Percentiles rank a stretch among this genome's conserved stretches.
phyloP scores from a whole-genome alignment of 2,329 filamentous ascomycete species.

The Colletotrichum brevisporum region DNA sequence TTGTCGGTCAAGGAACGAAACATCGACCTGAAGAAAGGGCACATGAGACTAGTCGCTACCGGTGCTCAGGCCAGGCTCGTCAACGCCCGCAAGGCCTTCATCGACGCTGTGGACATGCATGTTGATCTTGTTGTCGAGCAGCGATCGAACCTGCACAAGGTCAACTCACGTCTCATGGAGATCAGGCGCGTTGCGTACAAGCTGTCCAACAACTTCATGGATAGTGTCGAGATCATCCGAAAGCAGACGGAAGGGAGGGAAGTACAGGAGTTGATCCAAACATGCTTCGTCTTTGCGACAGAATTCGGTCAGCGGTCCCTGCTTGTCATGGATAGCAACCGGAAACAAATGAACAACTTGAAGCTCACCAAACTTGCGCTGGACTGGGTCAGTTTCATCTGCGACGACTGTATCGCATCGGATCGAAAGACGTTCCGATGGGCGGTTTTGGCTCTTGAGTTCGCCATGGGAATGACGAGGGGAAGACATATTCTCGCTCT shows the following conservation, averaged over 20 bases:
- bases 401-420: constrained; percentile 93
- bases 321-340: constrained; percentile 94
- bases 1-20: constrained; percentile 82
- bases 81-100: constrained; percentile 83
- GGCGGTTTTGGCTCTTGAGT: constrained; percentile 95
- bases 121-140: constrained; percentile 93
- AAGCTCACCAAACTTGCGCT: constrained; percentile 93
- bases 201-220: constrained; percentile 98
- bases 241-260: constrained; percentile 86
- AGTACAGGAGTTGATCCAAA: constrained; percentile 96
- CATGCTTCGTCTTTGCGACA: constrained; percentile 98
- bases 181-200: constrained; percentile 97
- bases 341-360: constrained; percentile 96
- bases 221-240: constrained; percentile 94
- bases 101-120: constrained; percentile 84
- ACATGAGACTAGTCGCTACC: constrained; percentile 89
- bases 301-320: constrained; percentile 97
- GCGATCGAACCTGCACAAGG: constrained; percentile 91
- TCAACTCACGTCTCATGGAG: constrained; percentile 91
- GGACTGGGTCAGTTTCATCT: constrained; percentile 98
- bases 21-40: constrained; percentile 87
- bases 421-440: constrained; percentile 97
- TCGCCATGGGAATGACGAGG: constrained; percentile 96
- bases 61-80: constrained; percentile 84
- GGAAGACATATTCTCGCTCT: constrained; percentile 94